Evolutionary conservation across 1,139 yeast genomes (phyloP), one percentile per base, ranked within the genome.

Genomic region (Sugiyamaella xylanicola): DNA sequence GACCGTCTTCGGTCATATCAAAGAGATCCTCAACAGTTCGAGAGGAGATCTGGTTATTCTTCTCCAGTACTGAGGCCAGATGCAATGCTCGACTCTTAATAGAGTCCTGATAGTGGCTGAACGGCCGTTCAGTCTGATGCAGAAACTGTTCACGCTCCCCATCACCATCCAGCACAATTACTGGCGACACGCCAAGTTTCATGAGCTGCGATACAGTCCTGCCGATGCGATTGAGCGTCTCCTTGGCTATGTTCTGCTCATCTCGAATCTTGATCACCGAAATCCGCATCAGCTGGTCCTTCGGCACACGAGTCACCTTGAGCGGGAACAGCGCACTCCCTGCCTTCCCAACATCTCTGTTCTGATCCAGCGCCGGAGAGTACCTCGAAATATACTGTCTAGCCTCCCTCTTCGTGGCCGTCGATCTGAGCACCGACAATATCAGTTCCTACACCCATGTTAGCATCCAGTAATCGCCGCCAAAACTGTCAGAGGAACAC

Each of bases 401-500:
- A 3, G 88, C 87, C 63, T 84, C 88, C 53, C 89, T 72, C 61
- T 84, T 84, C 4, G 89, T 84, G 29, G 87, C 85, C 13, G 87
- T 83, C 4, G 87, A 81, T 61, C 79, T 76, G 50, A 84, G 74
- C 29, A 84, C 85, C 4, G 86, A 80, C n/a, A 84, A 72, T 29
- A 84, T 80, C 49, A 84, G 69, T 61, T 83, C 83, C 60, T 65
- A 42, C n/a, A 17, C 9, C 5, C 9, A 17, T 4, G 48, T 44
- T 44, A 44, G 46, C 7, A 29, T 21, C 15, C 15, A 27, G 13
- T 8, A 15, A 21, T 29, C 39, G 19, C 20, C n/a, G 9, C 11
- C 44, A 3, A 11, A 20, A n/a, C 45, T 36, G 11, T 13, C n/a
- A n/a, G n/a, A n/a, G n/a, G n/a, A n/a, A n/a, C n/a, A n/a, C n/a